A percentile compares a stretch with the other conserved stretches of the same genome.
These are phyloP conservation scores for Schizopora paradoxa DNA, from an alignment of 1,284 basidiomycete species.

Conservation along the genomic window DNA sequence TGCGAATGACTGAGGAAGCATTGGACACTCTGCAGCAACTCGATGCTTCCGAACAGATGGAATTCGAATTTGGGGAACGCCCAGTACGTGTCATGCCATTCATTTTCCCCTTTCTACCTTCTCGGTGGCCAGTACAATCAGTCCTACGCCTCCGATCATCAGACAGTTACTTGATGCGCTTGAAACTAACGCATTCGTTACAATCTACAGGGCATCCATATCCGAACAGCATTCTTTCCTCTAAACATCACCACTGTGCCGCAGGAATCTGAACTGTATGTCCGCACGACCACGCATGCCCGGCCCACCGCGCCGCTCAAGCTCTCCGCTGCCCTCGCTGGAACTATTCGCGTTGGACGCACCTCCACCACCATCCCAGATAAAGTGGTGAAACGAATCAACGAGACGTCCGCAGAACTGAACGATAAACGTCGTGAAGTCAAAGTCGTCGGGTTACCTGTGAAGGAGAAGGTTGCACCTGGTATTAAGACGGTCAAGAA, in stretches of 20 bases:
- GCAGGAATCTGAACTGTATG: slow-evolving; percentile 62
- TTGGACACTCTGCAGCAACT: slow-evolving; percentile 56
- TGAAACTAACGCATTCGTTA: no score
- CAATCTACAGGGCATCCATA: slow-evolving; percentile 50
- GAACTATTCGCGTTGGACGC: slow-evolving; percentile 59
- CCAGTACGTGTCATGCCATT: slow-evolving; percentile 44
- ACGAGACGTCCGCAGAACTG: slow-evolving; percentile 45
- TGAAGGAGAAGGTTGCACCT: no score
- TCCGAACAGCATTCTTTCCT: slow-evolving; percentile 57
- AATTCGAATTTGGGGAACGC: slow-evolving; percentile 54
- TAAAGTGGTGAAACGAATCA: slow-evolving; percentile 45
- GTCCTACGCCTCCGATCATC: neutral
- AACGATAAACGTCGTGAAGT: no score
- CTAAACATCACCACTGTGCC: slow-evolving; percentile 49
- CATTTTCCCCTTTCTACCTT: neutral
- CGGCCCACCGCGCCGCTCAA: slow-evolving; percentile 61
- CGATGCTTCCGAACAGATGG: slow-evolving; percentile 40
- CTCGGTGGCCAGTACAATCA: slow-evolving; percentile 8
- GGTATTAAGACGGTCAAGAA: slow-evolving; percentile 27
- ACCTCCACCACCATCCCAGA: slow-evolving; percentile 55
- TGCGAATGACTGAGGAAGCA: slow-evolving; percentile 64
- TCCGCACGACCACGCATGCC: slow-evolving; percentile 49
- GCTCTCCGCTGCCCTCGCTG: slow-evolving; percentile 63
- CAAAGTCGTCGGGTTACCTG: no score
- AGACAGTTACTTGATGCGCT: slow-evolving; percentile 10